Conservation (phyloP, 1,284 basidiomycete genomes). For the Mycosarcoma maydis region DNA sequence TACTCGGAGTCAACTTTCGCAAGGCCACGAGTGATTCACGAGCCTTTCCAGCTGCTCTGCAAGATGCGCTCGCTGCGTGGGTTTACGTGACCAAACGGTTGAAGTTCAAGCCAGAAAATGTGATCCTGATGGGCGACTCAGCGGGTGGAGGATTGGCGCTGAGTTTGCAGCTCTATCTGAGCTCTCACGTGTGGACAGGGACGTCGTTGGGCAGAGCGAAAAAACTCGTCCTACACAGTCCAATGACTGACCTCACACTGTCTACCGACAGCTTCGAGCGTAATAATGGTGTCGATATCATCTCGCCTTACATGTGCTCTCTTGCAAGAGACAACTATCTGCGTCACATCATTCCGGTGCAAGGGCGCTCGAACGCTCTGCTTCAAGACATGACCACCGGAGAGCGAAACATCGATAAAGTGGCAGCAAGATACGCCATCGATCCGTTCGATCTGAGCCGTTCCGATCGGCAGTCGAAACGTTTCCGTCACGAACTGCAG, state of each 20-base stretch:
- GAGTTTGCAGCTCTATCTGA: conserved; percentile 26
- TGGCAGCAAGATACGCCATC: conserved; percentile 10
- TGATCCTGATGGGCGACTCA: conserved; percentile 33
- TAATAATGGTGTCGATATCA: conserved; percentile 21
- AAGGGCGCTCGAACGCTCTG: not conserved
- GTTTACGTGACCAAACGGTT: conserved; percentile 36
- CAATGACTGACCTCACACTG: conserved; percentile 27
- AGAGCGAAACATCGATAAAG: not conserved
- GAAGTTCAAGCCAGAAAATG: conserved; percentile 20
- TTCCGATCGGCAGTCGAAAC: not conserved
- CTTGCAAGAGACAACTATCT: conserved; percentile 33
- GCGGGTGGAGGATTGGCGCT: conserved; percentile 22
- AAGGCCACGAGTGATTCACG: conserved; percentile 15
- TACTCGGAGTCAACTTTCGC: conserved; percentile 34
- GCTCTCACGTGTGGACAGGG: conserved; percentile 11
- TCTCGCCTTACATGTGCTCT: conserved; percentile 28
- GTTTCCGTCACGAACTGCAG: not conserved
- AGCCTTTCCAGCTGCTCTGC: conserved; percentile 25
- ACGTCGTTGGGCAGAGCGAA: conserved; percentile 9
- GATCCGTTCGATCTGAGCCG: conserved; percentile 3
- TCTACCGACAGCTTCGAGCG: conserved; percentile 2
- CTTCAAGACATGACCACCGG: not conserved
- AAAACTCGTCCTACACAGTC: conserved; percentile 29
- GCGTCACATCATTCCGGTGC: conserved; percentile 18
- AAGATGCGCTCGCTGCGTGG: conserved; percentile 35